Evolutionary conservation across 345 rosid species (phyloP).

Genomic region (Eucalyptus rudis): DNA sequence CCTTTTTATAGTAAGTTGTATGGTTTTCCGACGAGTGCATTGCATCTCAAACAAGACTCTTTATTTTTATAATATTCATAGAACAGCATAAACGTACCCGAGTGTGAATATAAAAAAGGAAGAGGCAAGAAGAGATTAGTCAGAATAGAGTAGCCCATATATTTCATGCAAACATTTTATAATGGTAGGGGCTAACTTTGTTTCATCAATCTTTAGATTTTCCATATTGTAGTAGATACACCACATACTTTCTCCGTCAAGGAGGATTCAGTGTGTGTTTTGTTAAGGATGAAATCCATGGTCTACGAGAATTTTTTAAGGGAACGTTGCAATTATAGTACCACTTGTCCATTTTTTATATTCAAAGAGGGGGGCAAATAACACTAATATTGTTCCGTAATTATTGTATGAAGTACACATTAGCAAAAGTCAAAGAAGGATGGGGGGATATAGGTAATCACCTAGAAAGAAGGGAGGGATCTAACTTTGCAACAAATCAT

Average conservation of each 20-base stretch:
- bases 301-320: neutral
- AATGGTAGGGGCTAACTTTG: neutral
- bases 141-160: constrained; percentile 15
- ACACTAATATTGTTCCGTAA: constrained; percentile 22
- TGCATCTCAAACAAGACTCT: constrained; percentile 15
- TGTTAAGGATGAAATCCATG: constrained; percentile 11
- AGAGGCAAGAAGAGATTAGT: constrained; percentile 12
- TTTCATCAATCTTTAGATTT: neutral
- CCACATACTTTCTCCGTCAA: constrained; percentile 17
- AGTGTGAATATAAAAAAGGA: constrained; percentile 17
- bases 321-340: constrained; percentile 8
- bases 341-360: constrained; percentile 24
- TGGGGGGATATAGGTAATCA: constrained; percentile 15
- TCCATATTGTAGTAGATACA: constrained; percentile 15
- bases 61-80: constrained; percentile 14
- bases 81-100: constrained; percentile 9
- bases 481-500: constrained; percentile 23
- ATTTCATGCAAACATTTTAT: constrained; percentile 17
- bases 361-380: neutral
- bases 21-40: constrained; percentile 12
- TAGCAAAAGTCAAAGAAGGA: constrained; percentile 62
- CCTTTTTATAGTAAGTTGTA: constrained; percentile 32
- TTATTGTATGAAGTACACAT: neutral
- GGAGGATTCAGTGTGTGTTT: constrained; percentile 32
- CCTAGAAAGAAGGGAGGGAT: constrained; percentile 15